Evolutionary conservation across 2,329 filamentous ascomycete genomes (phyloP).

Genomic region (Calycina herbarum): DNA sequence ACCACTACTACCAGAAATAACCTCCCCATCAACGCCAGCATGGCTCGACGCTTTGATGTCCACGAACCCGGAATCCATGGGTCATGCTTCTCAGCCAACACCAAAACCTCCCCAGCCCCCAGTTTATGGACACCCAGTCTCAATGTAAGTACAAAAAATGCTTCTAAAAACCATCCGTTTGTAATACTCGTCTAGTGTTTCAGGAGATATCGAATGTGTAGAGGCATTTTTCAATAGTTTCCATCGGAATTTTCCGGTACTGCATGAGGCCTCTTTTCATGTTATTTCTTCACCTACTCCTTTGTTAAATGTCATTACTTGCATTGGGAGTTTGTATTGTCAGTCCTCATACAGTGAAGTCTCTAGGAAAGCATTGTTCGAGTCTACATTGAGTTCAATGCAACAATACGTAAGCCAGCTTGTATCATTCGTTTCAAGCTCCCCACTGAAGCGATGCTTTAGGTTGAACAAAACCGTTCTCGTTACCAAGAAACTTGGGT

Average conservation of each 20-base stretch:
- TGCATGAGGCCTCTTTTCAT: conserved; percentile 17
- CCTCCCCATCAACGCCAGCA: conserved; percentile 7
- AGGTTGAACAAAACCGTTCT: conserved; percentile 18
- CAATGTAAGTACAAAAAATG: conserved; percentile 1
- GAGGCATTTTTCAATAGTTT: conserved; percentile 13
- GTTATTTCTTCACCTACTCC: conserved; percentile 16
- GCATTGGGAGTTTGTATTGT: conserved; percentile 15
- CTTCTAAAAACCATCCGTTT: neutral
- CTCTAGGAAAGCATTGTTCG: conserved; percentile 12
- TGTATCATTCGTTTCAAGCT: too few species aligned
- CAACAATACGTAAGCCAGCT: conserved; percentile 14
- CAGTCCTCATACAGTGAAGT: conserved; percentile 7
- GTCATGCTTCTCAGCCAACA: neutral
- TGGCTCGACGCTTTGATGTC: conserved; percentile 15
- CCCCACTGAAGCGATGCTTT: neutral
- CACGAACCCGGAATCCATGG: neutral
- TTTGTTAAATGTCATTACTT: conserved; percentile 12
- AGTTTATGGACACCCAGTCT: neutral
- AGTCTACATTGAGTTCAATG: conserved; percentile 9
- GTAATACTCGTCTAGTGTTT: neutral
- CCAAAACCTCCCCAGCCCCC: neutral
- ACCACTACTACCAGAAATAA: neutral
- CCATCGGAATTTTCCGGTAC: conserved; percentile 14
- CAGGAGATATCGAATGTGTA: conserved; percentile 9
- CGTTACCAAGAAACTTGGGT: conserved; percentile 17